Evolutionary conservation across 2,329 filamentous ascomycete genomes (phyloP).

Genomic region (Trichoderma koningii): DNA sequence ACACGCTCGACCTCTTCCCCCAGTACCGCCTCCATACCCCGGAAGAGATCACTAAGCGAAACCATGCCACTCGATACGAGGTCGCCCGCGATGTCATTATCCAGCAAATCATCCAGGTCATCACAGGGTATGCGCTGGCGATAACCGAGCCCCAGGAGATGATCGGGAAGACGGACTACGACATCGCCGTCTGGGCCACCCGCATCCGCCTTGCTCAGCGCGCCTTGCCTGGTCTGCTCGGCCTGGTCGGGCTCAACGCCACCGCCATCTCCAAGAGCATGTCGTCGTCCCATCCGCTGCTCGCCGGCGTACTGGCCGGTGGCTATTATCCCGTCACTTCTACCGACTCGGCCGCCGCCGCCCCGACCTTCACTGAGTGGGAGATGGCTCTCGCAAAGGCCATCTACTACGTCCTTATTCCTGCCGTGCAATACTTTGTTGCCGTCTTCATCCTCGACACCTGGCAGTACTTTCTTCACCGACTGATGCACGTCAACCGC

Average conservation of each 20-base stretch:
- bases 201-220: conserved; percentile 77
- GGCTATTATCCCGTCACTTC: conserved; percentile 76
- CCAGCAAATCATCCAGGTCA: conserved; percentile 87
- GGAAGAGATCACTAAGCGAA: conserved; percentile 83
- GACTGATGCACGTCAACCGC: conserved; percentile 95
- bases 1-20: conserved; percentile 81
- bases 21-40: conserved; percentile 95
- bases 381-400: conserved; percentile 73
- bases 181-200: conserved; percentile 87
- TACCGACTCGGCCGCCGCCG: conserved; percentile 52
- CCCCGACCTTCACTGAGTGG: conserved; percentile 78
- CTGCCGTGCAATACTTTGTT: conserved; percentile 72
- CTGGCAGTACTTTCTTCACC: conserved; percentile 98
- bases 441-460: conserved; percentile 82
- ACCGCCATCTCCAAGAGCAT: conserved; percentile 74
- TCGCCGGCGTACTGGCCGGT: conserved; percentile 76
- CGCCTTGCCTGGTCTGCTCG: conserved; percentile 71
- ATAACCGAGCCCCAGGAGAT: conserved; percentile 73
- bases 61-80: conserved; percentile 81
- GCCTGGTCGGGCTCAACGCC: conserved; percentile 74
- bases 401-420: conserved; percentile 79
- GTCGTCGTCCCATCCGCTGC: conserved; percentile 67
- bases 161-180: conserved; percentile 77
- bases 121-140: conserved; percentile 67
- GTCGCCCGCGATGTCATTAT: conserved; percentile 88